phyloP scores from a whole-genome alignment of 1,284 basidiomycete species.

The Porogramme epimiltina region DNA sequence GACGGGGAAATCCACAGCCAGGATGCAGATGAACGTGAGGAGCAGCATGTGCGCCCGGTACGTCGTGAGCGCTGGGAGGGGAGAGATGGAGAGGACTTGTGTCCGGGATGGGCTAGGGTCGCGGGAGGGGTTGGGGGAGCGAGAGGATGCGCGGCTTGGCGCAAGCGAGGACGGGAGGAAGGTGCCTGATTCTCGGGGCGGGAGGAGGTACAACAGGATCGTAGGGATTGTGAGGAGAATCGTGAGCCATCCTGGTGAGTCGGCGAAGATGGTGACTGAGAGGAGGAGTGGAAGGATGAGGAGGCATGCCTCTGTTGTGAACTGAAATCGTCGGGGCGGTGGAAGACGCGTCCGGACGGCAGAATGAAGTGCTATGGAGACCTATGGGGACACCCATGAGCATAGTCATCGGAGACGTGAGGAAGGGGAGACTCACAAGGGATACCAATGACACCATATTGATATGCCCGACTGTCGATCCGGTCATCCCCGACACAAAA shows the following conservation, averaged over 20 bases:
- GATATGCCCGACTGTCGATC: conserved; percentile 76
- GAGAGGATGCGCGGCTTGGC: conserved; percentile 26
- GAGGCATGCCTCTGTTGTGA: conserved; percentile 62
- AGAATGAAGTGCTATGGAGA: conserved; percentile 72
- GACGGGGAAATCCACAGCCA: conserved; percentile 94
- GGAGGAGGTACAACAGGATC: conserved; percentile 43
- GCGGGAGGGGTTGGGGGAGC: conserved; percentile 20
- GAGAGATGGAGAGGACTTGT: conserved; percentile 31
- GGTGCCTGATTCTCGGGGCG: conserved; percentile 44
- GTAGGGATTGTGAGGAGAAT: conserved; percentile 49
- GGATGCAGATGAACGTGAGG: conserved; percentile 88
- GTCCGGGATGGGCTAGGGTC: conserved; percentile 4
- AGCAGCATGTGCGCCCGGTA: conserved; percentile 97
- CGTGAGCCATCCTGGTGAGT: conserved; percentile 56
- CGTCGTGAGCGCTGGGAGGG: conserved; percentile 77
- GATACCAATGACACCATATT: conserved; percentile 76
- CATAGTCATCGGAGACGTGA: not conserved
- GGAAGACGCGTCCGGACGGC: conserved; percentile 51
- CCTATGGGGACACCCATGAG: conserved; percentile 42
- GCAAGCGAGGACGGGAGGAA: conserved; percentile 48
- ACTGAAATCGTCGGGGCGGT: conserved; percentile 37
- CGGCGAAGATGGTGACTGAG: conserved; percentile 77
- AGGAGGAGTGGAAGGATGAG: conserved; percentile 79
- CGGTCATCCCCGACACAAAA: conserved; percentile 82
- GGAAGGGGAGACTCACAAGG: conserved; percentile 53